A percentile compares a stretch with the other conserved stretches of the same genome.
phyloP scores from a whole-genome alignment of 2,329 filamentous ascomycete genomes.

The Claviceps fusiformis region DNA sequence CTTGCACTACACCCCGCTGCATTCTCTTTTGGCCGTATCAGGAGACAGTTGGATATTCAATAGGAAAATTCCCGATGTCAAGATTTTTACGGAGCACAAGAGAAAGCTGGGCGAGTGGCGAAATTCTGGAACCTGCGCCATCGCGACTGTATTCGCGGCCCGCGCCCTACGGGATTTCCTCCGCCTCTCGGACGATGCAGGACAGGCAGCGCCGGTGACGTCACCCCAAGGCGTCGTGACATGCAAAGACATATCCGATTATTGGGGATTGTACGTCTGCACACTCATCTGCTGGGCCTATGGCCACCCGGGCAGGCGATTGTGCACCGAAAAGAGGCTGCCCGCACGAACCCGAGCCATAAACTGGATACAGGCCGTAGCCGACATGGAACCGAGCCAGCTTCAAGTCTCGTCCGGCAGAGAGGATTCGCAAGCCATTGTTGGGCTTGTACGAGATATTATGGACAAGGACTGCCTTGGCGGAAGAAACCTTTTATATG shows the following conservation, averaged over 20 bases:
- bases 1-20: constrained; percentile 43
- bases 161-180: constrained; percentile 36
- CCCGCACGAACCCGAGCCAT: constrained; percentile 16
- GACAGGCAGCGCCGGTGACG: constrained; percentile 7
- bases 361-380: constrained; percentile 27
- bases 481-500: constrained; percentile 33
- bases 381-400: constrained; percentile 25
- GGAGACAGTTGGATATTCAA: constrained; percentile 46
- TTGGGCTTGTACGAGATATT: constrained; percentile 32
- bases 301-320: constrained; percentile 20
- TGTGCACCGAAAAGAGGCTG: constrained; percentile 9
- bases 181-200: not conserved
- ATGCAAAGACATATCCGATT: constrained; percentile 31
- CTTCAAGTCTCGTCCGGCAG: constrained; percentile 20
- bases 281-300: constrained; percentile 48
- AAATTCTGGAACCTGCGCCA: constrained; percentile 28
- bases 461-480: constrained; percentile 37
- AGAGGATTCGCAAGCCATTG: constrained; percentile 30
- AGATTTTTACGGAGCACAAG: constrained; percentile 33
- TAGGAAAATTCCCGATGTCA: constrained; percentile 32
- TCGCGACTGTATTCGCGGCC: constrained; percentile 36
- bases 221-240: constrained; percentile 3
- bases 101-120: constrained; percentile 32
- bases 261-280: constrained; percentile 43
- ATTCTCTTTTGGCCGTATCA: constrained; percentile 41